Conservation (phyloP, 345 rosid genomes). For the Sisymbrium irio region DNA sequence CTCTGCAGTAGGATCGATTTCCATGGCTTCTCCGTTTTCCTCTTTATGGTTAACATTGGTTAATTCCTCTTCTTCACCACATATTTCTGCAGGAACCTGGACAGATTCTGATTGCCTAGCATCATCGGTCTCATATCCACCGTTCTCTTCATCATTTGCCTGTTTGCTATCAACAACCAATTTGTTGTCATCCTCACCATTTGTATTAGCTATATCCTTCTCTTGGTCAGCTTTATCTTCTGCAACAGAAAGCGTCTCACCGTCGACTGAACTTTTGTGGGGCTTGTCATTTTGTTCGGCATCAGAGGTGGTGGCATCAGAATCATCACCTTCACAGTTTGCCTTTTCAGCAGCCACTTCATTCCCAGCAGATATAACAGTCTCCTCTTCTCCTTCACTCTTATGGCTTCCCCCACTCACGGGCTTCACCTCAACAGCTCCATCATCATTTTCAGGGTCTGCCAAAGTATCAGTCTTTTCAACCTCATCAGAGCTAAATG, state of each 20-base stretch:
- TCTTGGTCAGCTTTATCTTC: not conserved
- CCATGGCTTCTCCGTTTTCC: conserved; percentile 48
- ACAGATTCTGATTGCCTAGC: conserved; percentile 12
- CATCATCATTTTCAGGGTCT: not conserved
- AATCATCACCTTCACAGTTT: not conserved
- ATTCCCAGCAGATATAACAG: not conserved
- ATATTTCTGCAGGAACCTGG: conserved; percentile 12
- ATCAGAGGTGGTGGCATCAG: not conserved
- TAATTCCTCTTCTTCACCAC: conserved; percentile 21
- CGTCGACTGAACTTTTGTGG: not conserved
- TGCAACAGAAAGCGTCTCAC: conserved; percentile 10
- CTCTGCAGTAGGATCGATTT: conserved; percentile 47
- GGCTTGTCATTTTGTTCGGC: not conserved
- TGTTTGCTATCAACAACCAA: conserved; percentile 1
- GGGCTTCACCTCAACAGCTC: not conserved
- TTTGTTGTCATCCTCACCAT: not conserved
- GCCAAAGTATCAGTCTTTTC: not conserved
- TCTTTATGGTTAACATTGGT: conserved; percentile 33
- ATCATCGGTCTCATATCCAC: not conserved
- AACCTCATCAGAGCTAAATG: not conserved
- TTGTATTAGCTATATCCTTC: not conserved
- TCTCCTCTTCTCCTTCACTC: not conserved
- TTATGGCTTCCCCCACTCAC: conserved; percentile 8
- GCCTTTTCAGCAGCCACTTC: not conserved
- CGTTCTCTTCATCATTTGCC: conserved; percentile 5